Conservation (phyloP, 495 filamentous ascomycete species). For the Neurospora sp. region DNA sequence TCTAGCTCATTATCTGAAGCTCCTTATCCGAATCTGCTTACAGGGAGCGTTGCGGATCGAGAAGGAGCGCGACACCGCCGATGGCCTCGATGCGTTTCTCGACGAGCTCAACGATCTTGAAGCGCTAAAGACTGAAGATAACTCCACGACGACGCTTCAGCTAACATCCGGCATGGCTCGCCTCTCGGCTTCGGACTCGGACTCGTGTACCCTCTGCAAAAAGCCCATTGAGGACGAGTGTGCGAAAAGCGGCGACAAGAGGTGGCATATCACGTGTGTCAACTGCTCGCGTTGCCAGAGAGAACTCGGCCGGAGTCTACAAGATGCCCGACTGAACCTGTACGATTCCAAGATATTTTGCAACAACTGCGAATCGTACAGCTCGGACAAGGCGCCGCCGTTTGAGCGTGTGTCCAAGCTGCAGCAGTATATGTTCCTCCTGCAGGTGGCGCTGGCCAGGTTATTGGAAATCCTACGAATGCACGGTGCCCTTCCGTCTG, state of each 20-base stretch:
- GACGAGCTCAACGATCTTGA: slow-evolving; percentile 69
- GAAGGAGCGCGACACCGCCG: slow-evolving; percentile 60
- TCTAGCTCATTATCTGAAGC: slow-evolving; percentile 94
- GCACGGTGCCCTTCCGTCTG: slow-evolving; percentile 67
- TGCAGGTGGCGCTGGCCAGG: slow-evolving; percentile 84
- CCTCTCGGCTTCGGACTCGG: slow-evolving; percentile 68
- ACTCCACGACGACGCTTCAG: slow-evolving; percentile 49
- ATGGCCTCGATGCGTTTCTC: slow-evolving; percentile 72
- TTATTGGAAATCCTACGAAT: slow-evolving; percentile 76
- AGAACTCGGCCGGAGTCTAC: slow-evolving; percentile 54
- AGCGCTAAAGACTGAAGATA: slow-evolving; percentile 55
- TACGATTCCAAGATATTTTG: slow-evolving; percentile 59
- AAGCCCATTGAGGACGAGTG: slow-evolving; percentile 93
- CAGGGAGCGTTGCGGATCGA: slow-evolving; percentile 90
- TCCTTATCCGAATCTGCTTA: slow-evolving; percentile 91
- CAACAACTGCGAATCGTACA: slow-evolving; percentile 42
- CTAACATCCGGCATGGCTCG: slow-evolving; percentile 60
- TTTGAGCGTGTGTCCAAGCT: slow-evolving; percentile 65
- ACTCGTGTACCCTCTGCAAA: slow-evolving; percentile 70
- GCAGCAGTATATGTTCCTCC: slow-evolving; percentile 86
- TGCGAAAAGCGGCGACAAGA: slow-evolving; percentile 53
- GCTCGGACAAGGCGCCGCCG: slow-evolving; percentile 25
- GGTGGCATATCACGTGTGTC: slow-evolving; percentile 79
- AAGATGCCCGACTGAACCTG: slow-evolving; percentile 56
- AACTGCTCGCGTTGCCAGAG: slow-evolving; percentile 63